Base-by-base conservation (phyloP, 805 yeast species). In the Nakazawaea wickerhamii region DNA sequence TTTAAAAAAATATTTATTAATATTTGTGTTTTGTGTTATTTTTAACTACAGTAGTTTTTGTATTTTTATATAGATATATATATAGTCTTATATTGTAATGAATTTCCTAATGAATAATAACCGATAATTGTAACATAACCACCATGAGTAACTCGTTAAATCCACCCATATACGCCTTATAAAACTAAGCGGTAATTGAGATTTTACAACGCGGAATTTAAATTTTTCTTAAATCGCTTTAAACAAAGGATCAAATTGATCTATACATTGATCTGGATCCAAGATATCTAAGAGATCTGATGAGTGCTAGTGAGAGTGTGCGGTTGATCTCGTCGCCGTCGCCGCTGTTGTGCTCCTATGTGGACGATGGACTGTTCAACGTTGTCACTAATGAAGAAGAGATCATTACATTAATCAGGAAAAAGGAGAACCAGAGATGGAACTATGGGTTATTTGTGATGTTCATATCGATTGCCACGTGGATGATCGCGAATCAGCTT, bases 401-500 rank as follows among this genome's bases (percentile, higher is more conserved):
- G 13, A 30, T 43, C 14, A 31, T 43, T 4, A 36, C 33, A 5
- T 4, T 64, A 27, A 68, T 68, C 52, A 63, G 67, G 40, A 57
- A 60, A 19, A 59, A 67, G 34, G 79, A 75, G 46, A 55, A 61
- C 18, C 53, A 49, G 35, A 67, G 67, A 46, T 75, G 69, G 63
- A 48, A 57, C n/a, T 56, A 63, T 17, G 81, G 81, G 1, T 52
- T 71, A 4, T 26, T 65, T 7, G 56, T 71, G 27, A 57, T 75
- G 26, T 52, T 66, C 8, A 38, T 71, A 4, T 70, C 73, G 1
- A 62, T 75, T 7, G 43, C 59, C 7, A 63, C 75, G 1, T 75
- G 80, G 79, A 64, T 75, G 28, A 41, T 64, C 3, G 75, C 78
- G 0, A 58, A 71, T 15, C 79, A 75, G 48, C 46, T 75, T 47